Evolutionary conservation across 1,139 yeast genomes (phyloP), one percentile per base, ranked within the genome.

Genomic region (Yamadazyma dendronema): DNA sequence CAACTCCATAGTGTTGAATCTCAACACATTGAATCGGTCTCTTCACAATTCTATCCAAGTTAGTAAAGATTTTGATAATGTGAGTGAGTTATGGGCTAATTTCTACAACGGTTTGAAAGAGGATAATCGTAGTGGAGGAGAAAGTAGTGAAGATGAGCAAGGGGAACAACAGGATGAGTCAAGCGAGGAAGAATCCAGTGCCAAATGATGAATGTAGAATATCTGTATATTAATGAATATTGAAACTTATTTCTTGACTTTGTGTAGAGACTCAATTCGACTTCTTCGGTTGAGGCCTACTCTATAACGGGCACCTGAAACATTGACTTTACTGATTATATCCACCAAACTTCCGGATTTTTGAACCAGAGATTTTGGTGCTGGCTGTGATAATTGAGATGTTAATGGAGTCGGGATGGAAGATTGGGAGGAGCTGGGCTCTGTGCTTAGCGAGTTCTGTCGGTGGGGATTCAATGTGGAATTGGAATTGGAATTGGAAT

Each of bases 31-130:
- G 40, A 71, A 71, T 46, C 48, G 75, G 27, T 61, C 74, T 1
- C 56, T 71, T 35, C 61, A 63, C 38, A 70, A 65, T 40, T 63
- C 70, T 21, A 55, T 70, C 13, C 72, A 68, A 40, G 74, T 70
- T 1, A 74, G 75, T 4, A 67, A 67, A 39, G 74, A 68, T 39
- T 71, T 71, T 44, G 74, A 68, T 39, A 67, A 69, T 39, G 73
- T 68, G 21, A 73, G 73, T 13, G 52, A 66, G 17, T 53, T 70
- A 29, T 71, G 77, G 77, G 53, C 60, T 6, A 62, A 61, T 33
- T 70, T 70, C 44, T 71, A 71, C 44, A 64, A 61, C 44, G 72
- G 73, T 1, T 40, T 59, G 30, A 57, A 58, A 35, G 50, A 50
- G 29, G 34, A 43, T 3, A 31, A 37, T 14, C 10, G 15, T 10